Conservation (phyloP, 2,329 filamentous ascomycete species). For the Ascochyta viciae-villosae region DNA sequence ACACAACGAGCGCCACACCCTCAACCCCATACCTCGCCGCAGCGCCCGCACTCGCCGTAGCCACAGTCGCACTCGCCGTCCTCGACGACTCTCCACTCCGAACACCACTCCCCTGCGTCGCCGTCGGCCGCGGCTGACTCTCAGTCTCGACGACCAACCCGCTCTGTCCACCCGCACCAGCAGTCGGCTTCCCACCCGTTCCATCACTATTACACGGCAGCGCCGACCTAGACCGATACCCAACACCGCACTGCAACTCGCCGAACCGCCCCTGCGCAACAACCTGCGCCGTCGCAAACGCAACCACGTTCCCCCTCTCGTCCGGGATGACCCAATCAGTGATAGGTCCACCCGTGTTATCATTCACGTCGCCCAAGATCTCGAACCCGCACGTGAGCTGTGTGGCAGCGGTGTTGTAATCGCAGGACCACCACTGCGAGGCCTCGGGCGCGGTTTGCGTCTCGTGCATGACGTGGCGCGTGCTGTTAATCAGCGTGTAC, state of each 20-base stretch:
- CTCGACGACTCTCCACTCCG: neutral
- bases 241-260: neutral
- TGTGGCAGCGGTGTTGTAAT: neutral
- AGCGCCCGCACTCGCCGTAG: neutral
- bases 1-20: neutral
- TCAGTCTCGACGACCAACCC: neutral
- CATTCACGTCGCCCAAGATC: neutral
- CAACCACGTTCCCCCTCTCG: constrained; percentile 3
- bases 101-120: constrained; percentile 3
- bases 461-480: neutral
- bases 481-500: constrained; percentile 2
- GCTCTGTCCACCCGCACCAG: neutral
- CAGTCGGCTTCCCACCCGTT: neutral
- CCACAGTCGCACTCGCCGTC: constrained; percentile 3
- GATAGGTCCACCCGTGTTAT: constrained; percentile 6
- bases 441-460: neutral
- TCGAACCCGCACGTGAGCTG: constrained; percentile 3
- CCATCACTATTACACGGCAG: neutral
- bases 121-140: neutral
- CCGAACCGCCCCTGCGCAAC: constrained; percentile 1
- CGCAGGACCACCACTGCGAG: constrained; percentile 6
- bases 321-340: neutral
- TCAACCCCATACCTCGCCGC: constrained; percentile 6
- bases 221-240: neutral
- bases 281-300: constrained; percentile 7